phyloP scores from a whole-genome alignment of 2,329 filamentous ascomycete species.

The Leptographium galeiforme region DNA sequence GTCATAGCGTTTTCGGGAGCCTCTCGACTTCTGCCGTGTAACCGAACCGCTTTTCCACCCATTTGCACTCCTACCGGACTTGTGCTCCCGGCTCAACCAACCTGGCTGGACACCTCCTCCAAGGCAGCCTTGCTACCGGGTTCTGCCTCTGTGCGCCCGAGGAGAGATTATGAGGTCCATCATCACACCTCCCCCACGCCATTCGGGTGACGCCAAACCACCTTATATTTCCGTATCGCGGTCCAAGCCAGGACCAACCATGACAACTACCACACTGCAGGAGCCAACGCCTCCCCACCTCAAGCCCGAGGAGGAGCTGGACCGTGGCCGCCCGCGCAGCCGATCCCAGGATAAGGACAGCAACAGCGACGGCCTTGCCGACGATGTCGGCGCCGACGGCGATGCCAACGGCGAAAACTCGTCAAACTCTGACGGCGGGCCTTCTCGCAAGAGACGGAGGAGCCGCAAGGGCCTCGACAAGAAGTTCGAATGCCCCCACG shows the following conservation, averaged over 20 bases:
- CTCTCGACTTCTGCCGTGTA: slow-evolving; percentile 1
- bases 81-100: background rate
- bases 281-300: slow-evolving; percentile 27
- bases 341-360: slow-evolving; percentile 28
- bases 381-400: slow-evolving; percentile 22
- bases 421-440: slow-evolving; percentile 36
- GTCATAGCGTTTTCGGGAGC: background rate
- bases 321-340: slow-evolving; percentile 27
- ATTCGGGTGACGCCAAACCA: slow-evolving; percentile 24
- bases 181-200: slow-evolving; percentile 18
- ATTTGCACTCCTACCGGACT: background rate
- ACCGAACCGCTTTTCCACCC: background rate
- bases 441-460: slow-evolving; percentile 47
- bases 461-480: slow-evolving; percentile 71
- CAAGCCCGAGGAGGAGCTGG: slow-evolving; percentile 25
- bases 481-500: slow-evolving; percentile 70
- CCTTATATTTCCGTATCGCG: slow-evolving; percentile 23
- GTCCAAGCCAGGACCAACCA: slow-evolving; percentile 20
- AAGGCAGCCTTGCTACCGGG: background rate
- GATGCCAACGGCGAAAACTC: slow-evolving; percentile 32
- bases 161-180: slow-evolving; percentile 27
- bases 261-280: slow-evolving; percentile 24
- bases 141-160: background rate
- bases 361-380: slow-evolving; percentile 24
- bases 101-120: background rate